These are phyloP conservation scores for Leccinum colubrinum DNA, from an alignment of 1,284 basidiomycete species.

Conservation along the genomic window DNA sequence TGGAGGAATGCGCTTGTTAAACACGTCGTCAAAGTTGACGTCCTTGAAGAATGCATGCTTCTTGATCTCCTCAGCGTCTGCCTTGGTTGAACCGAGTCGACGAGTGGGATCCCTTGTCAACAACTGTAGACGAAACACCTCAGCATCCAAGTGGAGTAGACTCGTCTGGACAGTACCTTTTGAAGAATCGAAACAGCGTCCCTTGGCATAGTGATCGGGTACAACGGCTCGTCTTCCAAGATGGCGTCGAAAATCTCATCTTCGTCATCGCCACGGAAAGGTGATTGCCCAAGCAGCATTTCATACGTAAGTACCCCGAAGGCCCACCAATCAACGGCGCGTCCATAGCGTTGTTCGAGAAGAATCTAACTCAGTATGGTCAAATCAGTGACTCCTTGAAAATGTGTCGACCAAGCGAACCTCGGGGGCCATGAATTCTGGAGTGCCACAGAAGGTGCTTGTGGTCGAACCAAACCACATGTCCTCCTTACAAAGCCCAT, in stretches of 20 bases:
- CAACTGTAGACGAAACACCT: constrained; percentile 50
- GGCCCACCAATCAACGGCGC: constrained; percentile 99
- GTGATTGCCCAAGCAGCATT: constrained; percentile 98
- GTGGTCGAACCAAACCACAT: constrained; percentile 99
- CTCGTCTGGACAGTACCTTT: constrained; percentile 52
- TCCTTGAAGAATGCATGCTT: constrained; percentile 98
- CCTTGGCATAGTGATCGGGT: constrained; percentile 99
- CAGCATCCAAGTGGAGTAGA: constrained; percentile 2
- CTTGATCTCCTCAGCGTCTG: constrained; percentile 97
- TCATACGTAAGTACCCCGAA: constrained; percentile 99
- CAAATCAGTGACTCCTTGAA: neutral
- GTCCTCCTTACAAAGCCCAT: constrained; percentile 98
- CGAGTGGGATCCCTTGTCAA: constrained; percentile 91
- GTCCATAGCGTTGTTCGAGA: constrained; percentile 96
- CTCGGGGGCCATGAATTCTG: constrained; percentile 99
- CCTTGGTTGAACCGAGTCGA: constrained; percentile 92
- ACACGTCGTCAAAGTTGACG: constrained; percentile 93
- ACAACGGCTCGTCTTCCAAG: constrained; percentile 96
- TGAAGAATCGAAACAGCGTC: constrained; percentile 96
- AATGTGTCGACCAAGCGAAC: constrained; percentile 41
- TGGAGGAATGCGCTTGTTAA: constrained; percentile 94
- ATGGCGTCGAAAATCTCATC: constrained; percentile 99
- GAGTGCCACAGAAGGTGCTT: constrained; percentile 98
- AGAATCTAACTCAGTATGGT: constrained; percentile 67
- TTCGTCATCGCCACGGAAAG: constrained; percentile 98